Base-by-base conservation (phyloP, 352 stramenopile species). In the Phytophthora ohioensis region DNA sequence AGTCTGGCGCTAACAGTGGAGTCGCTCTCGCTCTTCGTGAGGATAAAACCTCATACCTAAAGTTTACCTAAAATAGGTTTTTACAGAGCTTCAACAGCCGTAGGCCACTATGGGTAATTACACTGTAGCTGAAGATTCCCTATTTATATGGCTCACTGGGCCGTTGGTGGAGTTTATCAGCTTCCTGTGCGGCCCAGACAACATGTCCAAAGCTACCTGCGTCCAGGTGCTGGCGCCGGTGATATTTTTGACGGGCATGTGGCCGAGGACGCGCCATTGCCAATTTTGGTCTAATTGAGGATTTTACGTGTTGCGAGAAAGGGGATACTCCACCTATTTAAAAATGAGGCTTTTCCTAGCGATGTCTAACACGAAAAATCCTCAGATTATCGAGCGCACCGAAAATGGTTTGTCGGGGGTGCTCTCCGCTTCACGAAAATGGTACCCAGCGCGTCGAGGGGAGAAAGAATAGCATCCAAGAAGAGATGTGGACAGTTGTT, bases 61-160 rank as follows among this genome's bases (percentile, higher is more conserved):
- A 27, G 21, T 27, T 27, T 27, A 27, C 21, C 21, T 27, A 27
- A 27, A n/a, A 4, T 39, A 58, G 59, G 60, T 61, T 71, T 64
- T 65, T 65, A 46, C 41, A 27, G 41, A 10, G 41, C 57, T 60
- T 56, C 57, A 64, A 64, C 35, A 56, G 57, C 58, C 53, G 64
- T 53, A 69, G 63, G 63, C 47, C 43, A 72, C 56, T 76, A 76
- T 71, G 62, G 59, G 63, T 69, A 71, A 69, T 76, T 76, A 72
- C 69, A 71, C 49, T 31, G 56, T 42, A 13, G n/a, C 38, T 55
- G 38, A 47, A 47, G 21, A 41, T 35, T 54, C 49, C 51, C 62
- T 75, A 75, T 75, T 75, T 72, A 71, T 58, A 65, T 56, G 68
- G 46, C 64, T 60, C 39, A 52, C 2, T 4, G 17, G 27, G 54